These are phyloP conservation scores for Hericium coralloides DNA, from an alignment of 768 basidiomycete species.

Conservation along the genomic window DNA sequence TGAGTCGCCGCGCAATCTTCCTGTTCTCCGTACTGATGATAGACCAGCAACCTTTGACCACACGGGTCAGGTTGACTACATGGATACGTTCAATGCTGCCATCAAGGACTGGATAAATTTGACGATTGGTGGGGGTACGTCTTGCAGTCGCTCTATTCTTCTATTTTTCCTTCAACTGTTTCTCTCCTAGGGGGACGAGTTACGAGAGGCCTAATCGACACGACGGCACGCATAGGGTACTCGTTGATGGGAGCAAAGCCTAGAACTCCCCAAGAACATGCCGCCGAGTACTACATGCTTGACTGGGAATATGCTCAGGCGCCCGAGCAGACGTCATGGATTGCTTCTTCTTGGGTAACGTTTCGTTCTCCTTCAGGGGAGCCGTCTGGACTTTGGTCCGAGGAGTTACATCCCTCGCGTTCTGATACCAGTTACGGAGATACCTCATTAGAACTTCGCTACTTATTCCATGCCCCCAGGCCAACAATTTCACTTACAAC, in stretches of 20 bases:
- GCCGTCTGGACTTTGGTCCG: slow-evolving; percentile 18
- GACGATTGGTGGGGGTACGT: slow-evolving; percentile 32
- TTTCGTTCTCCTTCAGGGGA: slow-evolving; percentile 12
- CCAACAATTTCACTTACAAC: slow-evolving; percentile 54
- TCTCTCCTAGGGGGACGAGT: slow-evolving; percentile 25
- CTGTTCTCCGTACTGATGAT: slow-evolving; percentile 21
- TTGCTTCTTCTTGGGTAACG: slow-evolving; percentile 48
- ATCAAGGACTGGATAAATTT: slow-evolving; percentile 29
- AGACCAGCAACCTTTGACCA: slow-evolving; percentile 40
- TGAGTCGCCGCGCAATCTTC: slow-evolving; percentile 17
- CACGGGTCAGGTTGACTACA: slow-evolving; percentile 40
- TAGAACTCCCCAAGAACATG: slow-evolving; percentile 34
- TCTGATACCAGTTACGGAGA: slow-evolving; percentile 23
- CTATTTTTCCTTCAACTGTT: slow-evolving; percentile 14
- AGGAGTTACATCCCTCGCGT: slow-evolving; percentile 23
- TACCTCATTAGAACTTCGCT: slow-evolving; percentile 29
- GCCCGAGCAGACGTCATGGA: slow-evolving; percentile 46
- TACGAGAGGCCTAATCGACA: slow-evolving; percentile 33
- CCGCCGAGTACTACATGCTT: slow-evolving; percentile 48
- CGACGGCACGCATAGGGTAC: slow-evolving; percentile 41
- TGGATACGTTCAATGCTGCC: slow-evolving; percentile 33
- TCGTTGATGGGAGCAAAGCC: slow-evolving; percentile 37
- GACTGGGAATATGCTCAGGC: slow-evolving; percentile 44
- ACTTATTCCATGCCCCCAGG: slow-evolving; percentile 27
- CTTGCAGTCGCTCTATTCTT: not conserved